Conservation (phyloP, 805 yeast genomes). For the Ogataea nonfermentans region DNA sequence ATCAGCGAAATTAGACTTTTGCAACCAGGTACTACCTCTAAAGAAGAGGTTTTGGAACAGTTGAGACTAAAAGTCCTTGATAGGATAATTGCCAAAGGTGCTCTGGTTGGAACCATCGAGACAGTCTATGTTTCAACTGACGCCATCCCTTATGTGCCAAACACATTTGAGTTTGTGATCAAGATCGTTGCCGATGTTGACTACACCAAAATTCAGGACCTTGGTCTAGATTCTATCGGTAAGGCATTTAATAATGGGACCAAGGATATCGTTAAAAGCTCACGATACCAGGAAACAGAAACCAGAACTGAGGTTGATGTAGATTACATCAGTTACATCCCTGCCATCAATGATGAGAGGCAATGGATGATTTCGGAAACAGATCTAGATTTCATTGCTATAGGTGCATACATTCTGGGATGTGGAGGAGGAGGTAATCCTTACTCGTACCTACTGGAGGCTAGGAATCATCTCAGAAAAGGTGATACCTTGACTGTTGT, state of each 20-base stretch:
- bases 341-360: slow-evolving; percentile 29
- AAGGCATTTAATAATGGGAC: slow-evolving; percentile 8
- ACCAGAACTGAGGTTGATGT: slow-evolving; percentile 20
- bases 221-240: neutral
- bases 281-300: slow-evolving; percentile 11
- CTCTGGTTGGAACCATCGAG: slow-evolving; percentile 24
- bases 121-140: slow-evolving; percentile 29
- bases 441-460: slow-evolving; percentile 38
- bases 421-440: slow-evolving; percentile 55
- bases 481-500: slow-evolving; percentile 38
- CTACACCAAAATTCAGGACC: slow-evolving; percentile 24
- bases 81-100: slow-evolving; percentile 29
- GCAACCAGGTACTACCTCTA: slow-evolving; percentile 20
- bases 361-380: slow-evolving; percentile 41
- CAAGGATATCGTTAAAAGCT: slow-evolving; percentile 14
- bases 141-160: slow-evolving; percentile 36
- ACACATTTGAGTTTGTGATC: slow-evolving; percentile 36
- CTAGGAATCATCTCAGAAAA: slow-evolving; percentile 32
- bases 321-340: slow-evolving; percentile 33
- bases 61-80: slow-evolving; percentile 21
- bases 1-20: slow-evolving; percentile 18
- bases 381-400: slow-evolving; percentile 42
- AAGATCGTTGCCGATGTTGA: slow-evolving; percentile 47
- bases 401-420: slow-evolving; percentile 47
- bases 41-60: slow-evolving; percentile 22